Evolutionary conservation across 441 rosid species (phyloP).

Genomic region (Eruca vesicaria): DNA sequence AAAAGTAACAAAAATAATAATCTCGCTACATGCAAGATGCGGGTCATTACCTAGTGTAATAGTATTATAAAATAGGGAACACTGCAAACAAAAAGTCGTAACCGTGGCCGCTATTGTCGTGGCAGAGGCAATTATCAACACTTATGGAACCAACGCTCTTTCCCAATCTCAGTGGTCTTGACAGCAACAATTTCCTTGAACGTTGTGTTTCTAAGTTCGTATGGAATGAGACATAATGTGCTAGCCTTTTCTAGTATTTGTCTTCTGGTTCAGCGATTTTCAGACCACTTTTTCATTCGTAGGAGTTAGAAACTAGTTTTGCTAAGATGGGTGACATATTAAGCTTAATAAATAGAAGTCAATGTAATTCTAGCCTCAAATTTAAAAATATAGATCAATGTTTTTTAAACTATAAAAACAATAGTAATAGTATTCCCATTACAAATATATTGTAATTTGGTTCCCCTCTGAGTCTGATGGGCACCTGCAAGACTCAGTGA

Average conservation of each 20-base stretch:
- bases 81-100: neutral
- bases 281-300: neutral
- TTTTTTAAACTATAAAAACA: neutral
- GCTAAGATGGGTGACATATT: neutral
- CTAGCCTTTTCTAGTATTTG: neutral
- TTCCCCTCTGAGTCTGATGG: neutral
- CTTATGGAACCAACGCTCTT: neutral
- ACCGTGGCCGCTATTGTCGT: neutral
- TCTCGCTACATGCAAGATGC: too few relatives aligned
- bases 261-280: neutral
- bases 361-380: neutral
- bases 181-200: neutral
- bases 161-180: neutral
- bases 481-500: neutral
- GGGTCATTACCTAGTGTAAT: too few relatives aligned
- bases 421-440: neutral
- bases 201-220: neutral
- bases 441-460: neutral
- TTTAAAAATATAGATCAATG: neutral
- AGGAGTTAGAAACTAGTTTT: neutral
- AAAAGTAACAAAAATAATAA: too few relatives aligned
- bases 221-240: neutral
- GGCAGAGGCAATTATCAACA: neutral
- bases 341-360: neutral
- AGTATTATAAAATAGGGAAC: neutral